Percentiles rank a stretch among this genome's conserved stretches.
These are phyloP conservation scores for Solanum corneliomulleri DNA, from an alignment of 257 asterid species.

Conservation along the genomic window DNA sequence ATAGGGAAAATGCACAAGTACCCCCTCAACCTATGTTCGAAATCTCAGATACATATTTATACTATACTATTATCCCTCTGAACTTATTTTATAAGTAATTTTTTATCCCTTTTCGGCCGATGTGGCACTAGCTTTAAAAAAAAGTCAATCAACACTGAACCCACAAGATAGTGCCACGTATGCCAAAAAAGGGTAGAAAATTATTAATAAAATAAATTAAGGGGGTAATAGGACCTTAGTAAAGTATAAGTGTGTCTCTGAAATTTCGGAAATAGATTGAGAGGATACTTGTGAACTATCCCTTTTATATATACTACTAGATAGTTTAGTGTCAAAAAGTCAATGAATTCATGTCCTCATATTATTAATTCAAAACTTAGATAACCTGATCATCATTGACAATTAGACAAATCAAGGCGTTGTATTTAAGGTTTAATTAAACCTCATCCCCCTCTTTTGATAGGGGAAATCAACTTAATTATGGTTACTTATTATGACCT, in stretches of 20 bases:
- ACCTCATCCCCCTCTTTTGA: background rate
- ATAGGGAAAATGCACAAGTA: too few relatives aligned
- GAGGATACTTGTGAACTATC: too few relatives aligned
- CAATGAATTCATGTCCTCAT: background rate
- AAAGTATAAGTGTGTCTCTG: too few relatives aligned
- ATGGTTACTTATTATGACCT: background rate
- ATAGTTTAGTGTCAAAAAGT: background rate
- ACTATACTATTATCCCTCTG: accelerated
- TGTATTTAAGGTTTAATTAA: background rate
- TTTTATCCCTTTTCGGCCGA: too few relatives aligned
- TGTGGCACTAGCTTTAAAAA: too few relatives aligned
- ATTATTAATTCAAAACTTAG: background rate
- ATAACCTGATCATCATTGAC: background rate
- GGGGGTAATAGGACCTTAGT: accelerated
- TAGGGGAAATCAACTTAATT: background rate
- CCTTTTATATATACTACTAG: background rate
- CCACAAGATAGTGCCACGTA: too few relatives aligned
- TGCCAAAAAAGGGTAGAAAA: accelerated
- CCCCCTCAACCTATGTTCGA: accelerated
- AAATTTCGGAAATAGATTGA: accelerated
- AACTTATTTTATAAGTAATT: too few relatives aligned
- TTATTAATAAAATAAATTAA: too few relatives aligned
- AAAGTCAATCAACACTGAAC: accelerated
- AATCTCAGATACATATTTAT: accelerated
- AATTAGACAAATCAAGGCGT: background rate